These are phyloP conservation scores for Neopestalotiopsis clavispora DNA, from an alignment of 2,329 filamentous ascomycete genomes.

Conservation along the genomic window DNA sequence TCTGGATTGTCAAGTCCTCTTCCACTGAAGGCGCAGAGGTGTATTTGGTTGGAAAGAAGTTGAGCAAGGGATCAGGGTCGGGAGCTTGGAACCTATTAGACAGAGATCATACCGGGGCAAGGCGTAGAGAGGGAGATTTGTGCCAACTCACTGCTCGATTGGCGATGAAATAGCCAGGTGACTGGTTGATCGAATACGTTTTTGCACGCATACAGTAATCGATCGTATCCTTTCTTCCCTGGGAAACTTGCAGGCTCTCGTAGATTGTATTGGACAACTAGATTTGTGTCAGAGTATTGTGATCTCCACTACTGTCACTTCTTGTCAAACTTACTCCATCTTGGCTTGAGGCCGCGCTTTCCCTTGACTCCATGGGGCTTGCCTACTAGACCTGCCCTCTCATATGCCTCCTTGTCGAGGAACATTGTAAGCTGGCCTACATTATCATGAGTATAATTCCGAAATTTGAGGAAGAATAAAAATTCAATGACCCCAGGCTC, in stretches of 20 bases:
- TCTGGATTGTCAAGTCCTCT: slow-evolving; percentile 29
- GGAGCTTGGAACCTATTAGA: slow-evolving; percentile 43
- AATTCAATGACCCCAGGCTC: not conserved
- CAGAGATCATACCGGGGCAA: not conserved
- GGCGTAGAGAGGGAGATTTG: not conserved
- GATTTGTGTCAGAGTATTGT: not conserved
- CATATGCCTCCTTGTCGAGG: slow-evolving; percentile 81
- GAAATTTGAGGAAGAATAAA: not conserved
- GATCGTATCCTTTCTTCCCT: slow-evolving; percentile 83
- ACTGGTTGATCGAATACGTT: slow-evolving; percentile 72
- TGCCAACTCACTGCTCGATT: slow-evolving; percentile 50
- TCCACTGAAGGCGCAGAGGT: slow-evolving; percentile 40
- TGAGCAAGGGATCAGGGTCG: slow-evolving; percentile 53
- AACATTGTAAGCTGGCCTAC: slow-evolving; percentile 75
- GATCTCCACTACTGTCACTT: not conserved
- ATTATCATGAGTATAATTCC: not conserved
- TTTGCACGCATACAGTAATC: slow-evolving; percentile 77
- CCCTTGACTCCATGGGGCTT: slow-evolving; percentile 66
- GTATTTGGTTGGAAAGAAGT: slow-evolving; percentile 48
- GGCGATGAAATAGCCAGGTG: slow-evolving; percentile 80
- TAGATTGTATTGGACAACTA: slow-evolving; percentile 80
- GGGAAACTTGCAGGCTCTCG: slow-evolving; percentile 76
- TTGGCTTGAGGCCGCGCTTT: slow-evolving; percentile 63
- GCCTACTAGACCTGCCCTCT: slow-evolving; percentile 80
- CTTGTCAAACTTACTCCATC: slow-evolving; percentile 66